These are phyloP conservation scores for Argentina anserina DNA, from an alignment of 306 rosid genomes.

Conservation along the genomic window DNA sequence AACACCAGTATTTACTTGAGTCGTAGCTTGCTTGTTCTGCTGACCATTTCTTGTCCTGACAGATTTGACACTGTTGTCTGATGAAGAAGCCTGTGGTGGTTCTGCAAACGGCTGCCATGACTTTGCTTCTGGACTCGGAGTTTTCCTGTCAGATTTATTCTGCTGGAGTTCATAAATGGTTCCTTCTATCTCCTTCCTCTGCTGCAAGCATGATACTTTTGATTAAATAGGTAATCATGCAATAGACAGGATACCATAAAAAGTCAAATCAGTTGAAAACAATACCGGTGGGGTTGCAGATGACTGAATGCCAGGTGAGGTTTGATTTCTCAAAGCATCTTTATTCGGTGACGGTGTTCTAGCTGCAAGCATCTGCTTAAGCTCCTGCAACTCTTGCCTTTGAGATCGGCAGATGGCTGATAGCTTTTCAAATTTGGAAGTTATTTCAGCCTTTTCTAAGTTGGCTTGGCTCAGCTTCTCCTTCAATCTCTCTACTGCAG, in stretches of 20 bases:
- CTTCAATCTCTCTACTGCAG: conserved; percentile 69
- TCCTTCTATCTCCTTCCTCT: conserved; percentile 24
- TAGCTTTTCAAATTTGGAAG: conserved; percentile 85
- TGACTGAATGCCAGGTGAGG: conserved; percentile 39
- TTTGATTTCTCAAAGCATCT: conserved; percentile 45
- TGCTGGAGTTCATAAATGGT: conserved; percentile 38
- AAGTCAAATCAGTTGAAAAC: conserved; percentile 11
- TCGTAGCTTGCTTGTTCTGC: conserved; percentile 43
- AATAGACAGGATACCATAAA: conserved; percentile 7
- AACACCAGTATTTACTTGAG: conserved; percentile 41
- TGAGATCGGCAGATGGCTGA: conserved; percentile 94
- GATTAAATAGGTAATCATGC: not conserved
- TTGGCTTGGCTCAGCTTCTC: conserved; percentile 72
- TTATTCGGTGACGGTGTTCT: conserved; percentile 62
- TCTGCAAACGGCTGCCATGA: conserved; percentile 80
- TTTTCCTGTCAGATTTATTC: conserved; percentile 46
- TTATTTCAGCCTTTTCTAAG: conserved; percentile 76
- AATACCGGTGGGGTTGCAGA: conserved; percentile 46
- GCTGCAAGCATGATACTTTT: not conserved
- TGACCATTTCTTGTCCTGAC: conserved; percentile 61
- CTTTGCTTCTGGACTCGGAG: conserved; percentile 54
- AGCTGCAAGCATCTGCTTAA: conserved; percentile 75
- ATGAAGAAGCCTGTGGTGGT: conserved; percentile 36
- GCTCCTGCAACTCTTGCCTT: conserved; percentile 91
- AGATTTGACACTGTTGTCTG: conserved; percentile 52